Base-by-base conservation (phyloP, 257 asterid species). In the Ilex asprella region DNA sequence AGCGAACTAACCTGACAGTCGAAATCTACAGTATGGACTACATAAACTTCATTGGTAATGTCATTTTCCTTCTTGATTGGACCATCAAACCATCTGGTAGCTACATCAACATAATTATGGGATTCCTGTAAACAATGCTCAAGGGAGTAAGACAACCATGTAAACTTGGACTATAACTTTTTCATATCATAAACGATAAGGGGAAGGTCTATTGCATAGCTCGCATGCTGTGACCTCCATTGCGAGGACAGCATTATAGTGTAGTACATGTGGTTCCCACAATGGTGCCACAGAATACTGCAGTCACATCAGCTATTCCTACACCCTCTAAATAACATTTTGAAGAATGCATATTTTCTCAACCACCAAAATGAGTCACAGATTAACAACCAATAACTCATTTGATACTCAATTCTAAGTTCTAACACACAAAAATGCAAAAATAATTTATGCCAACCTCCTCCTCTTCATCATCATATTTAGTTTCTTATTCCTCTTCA, bases 1-100 rank as follows among this genome's bases (percentile, higher is more conserved):
- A 7, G 11, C 11, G 50, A 76, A 78, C 91, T 41, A 61, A 89
- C 98, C 97, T 89, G 97, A 29, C 99, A 95, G 74, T 92, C 99
- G 70, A 86, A 89, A 56, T 92, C 97, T n/a, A 86, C 89, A 35
- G 76, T 84, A 14, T 47, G 79, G 66, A 85, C 91, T 10, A 96
- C 85, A 79, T 89, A 92, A 49, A 92, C 73, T 74, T 86, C 95
- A 61, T 89, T 89, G 67, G 84, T 76, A 62, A 86, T 68, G 73
- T 65, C 68, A 56, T 69, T 15, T 62, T 89, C 91, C 80, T 79
- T 86, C 67, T 73, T 80, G 67, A 88, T 67, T 67, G 89, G 79
- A 58, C 99, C 97, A 59, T 89, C 89, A 52, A 66, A 79, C 99
- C 99, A 92, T 79, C 88, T 80, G 50, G 72, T 67, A 29, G 73